Percentiles rank a stretch among this genome's conserved stretches.
Evolutionary conservation across 208 protist genomes (phyloP).

Genomic region (Sergeia podlipaevii): DNA sequence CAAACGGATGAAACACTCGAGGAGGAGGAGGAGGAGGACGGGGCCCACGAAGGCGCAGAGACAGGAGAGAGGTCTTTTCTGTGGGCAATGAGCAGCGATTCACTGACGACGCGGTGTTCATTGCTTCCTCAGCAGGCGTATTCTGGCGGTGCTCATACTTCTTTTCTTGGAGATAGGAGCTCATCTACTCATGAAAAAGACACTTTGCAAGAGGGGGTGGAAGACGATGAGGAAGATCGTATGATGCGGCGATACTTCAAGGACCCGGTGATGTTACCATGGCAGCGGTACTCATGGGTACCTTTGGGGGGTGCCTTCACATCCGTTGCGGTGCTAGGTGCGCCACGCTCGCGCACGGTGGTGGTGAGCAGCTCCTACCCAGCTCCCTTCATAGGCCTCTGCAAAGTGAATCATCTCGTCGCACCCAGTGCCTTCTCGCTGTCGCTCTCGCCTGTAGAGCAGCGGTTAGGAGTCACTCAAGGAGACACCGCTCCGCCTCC

Average conservation of each 20-base stretch:
- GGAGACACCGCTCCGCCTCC: background rate
- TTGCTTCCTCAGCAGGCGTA: too few relatives aligned
- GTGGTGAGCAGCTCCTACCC: conserved; percentile 46
- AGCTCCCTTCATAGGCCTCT: conserved; percentile 36
- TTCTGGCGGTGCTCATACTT: too few relatives aligned
- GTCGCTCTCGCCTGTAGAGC: background rate
- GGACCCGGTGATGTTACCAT: conserved; percentile 19
- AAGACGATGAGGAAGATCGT: too few relatives aligned
- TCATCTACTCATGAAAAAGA: too few relatives aligned
- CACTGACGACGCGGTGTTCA: too few relatives aligned
- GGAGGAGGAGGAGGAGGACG: too few relatives aligned
- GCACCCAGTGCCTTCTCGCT: conserved; percentile 16
- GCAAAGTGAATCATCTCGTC: conserved; percentile 31
- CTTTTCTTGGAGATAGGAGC: too few relatives aligned
- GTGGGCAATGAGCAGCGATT: too few relatives aligned
- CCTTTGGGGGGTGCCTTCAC: conserved; percentile 44
- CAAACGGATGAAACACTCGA: too few relatives aligned
- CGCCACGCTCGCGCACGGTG: conserved; percentile 20
- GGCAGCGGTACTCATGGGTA: conserved; percentile 39
- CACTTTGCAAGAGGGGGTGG: too few relatives aligned
- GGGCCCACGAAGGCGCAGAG: too few relatives aligned
- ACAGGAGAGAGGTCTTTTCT: too few relatives aligned
- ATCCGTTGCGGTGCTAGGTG: conserved; percentile 30
- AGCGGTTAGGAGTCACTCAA: background rate
- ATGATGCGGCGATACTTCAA: conserved; percentile 21